phyloP scores from a whole-genome alignment of 805 yeast genomes.

The Candida bentonensis region DNA sequence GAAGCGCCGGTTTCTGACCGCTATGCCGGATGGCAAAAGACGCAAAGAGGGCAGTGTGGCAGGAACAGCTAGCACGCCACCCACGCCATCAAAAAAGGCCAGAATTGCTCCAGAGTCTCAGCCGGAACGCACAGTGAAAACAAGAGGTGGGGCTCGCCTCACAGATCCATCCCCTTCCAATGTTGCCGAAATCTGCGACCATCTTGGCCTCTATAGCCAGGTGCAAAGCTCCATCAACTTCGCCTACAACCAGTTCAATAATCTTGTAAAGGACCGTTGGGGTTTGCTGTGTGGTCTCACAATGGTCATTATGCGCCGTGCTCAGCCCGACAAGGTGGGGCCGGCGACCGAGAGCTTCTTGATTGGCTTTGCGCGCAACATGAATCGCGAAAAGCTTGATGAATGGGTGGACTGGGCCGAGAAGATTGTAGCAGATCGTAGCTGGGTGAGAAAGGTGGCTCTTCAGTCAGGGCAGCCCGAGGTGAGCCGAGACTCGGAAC shows the following conservation, averaged over 20 bases:
- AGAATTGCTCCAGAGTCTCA: background rate
- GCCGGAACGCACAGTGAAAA: background rate
- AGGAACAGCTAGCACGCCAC: background rate
- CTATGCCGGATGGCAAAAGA: background rate
- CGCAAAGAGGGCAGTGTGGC: background rate
- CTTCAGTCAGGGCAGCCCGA: slow-evolving; percentile 9
- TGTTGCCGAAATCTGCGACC: slow-evolving; percentile 8
- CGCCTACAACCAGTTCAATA: slow-evolving; percentile 17
- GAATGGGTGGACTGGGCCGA: slow-evolving; percentile 23
- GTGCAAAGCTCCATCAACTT: slow-evolving; percentile 14
- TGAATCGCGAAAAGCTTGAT: slow-evolving; percentile 9
- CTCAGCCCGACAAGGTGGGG: slow-evolving; percentile 16
- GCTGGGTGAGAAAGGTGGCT: slow-evolving; percentile 18
- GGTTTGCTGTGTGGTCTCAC: slow-evolving; percentile 21
- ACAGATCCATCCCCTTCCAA: slow-evolving; percentile 11
- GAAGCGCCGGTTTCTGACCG: slow-evolving; percentile 3
- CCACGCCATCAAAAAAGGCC: background rate
- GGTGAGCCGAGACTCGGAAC: background rate
- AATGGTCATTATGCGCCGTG: slow-evolving; percentile 15
- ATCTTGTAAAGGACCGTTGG: slow-evolving; percentile 22
- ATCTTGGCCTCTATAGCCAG: slow-evolving; percentile 9
- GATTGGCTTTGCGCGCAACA: slow-evolving; percentile 5
- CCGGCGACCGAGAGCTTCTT: slow-evolving; percentile 5
- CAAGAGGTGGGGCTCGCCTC: slow-evolving; percentile 9
- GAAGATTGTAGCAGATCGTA: slow-evolving; percentile 21